A percentile compares a stretch with the other conserved stretches of the same genome.
phyloP scores from a whole-genome alignment of 495 filamentous ascomycete genomes.

The Podospora comata region DNA sequence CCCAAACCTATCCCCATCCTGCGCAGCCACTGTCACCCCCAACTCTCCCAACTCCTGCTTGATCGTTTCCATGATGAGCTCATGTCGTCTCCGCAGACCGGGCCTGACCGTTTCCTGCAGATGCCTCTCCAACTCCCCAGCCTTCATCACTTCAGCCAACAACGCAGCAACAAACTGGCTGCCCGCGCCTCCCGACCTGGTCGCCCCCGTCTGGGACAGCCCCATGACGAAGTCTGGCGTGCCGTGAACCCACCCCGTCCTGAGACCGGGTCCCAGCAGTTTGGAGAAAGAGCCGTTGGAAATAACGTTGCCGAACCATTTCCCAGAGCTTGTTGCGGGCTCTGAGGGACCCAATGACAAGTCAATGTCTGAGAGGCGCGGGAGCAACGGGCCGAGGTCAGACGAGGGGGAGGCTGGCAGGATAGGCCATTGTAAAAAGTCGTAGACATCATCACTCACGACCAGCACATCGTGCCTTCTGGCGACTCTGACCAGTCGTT shows the following conservation, averaged over 20 bases:
- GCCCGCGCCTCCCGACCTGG: constrained; percentile 71
- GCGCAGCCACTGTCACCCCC: constrained; percentile 48
- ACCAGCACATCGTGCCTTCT: constrained; percentile 71
- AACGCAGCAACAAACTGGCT: constrained; percentile 67
- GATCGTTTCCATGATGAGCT: constrained; percentile 52
- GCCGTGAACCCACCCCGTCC: constrained; percentile 81
- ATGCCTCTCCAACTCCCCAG: constrained; percentile 48
- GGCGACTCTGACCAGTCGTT: constrained; percentile 63
- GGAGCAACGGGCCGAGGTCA: constrained; percentile 36
- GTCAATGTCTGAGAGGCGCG: constrained; percentile 76
- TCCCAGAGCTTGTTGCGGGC: constrained; percentile 35
- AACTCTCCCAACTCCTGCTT: constrained; percentile 49
- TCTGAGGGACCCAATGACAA: constrained; percentile 23
- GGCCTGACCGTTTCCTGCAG: constrained; percentile 44
- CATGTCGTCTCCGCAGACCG: constrained; percentile 56
- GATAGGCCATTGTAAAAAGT: constrained; percentile 68
- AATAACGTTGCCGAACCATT: constrained; percentile 67
- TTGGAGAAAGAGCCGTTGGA: constrained; percentile 86
- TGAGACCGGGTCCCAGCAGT: constrained; percentile 70
- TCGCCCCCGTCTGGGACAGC: constrained; percentile 65
- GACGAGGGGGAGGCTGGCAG: constrained; percentile 3
- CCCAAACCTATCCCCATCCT: constrained; percentile 46
- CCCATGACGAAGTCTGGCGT: constrained; percentile 64
- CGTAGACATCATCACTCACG: constrained; percentile 89
- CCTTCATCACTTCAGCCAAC: constrained; percentile 56